These are phyloP conservation scores for Megacollybia platyphylla DNA, from an alignment of 1,284 basidiomycete genomes.

Conservation along the genomic window DNA sequence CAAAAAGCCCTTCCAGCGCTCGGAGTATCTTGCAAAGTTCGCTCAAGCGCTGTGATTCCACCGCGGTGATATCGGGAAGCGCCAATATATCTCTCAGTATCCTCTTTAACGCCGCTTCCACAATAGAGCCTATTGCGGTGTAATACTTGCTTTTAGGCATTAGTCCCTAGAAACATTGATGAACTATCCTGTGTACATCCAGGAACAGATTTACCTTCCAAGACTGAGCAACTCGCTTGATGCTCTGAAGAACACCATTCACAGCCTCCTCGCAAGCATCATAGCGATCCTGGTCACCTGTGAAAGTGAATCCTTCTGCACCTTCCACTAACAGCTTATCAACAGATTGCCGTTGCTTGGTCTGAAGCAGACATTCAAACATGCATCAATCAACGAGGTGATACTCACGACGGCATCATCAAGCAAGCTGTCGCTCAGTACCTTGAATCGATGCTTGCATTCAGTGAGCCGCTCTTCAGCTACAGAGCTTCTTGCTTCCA, in stretches of 20 bases:
- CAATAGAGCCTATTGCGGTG: slow-evolving; percentile 59
- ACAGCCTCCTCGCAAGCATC: slow-evolving; percentile 69
- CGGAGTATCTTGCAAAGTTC: slow-evolving; percentile 74
- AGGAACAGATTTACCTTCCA: slow-evolving; percentile 51
- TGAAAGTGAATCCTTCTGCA: slow-evolving; percentile 62
- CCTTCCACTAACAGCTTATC: slow-evolving; percentile 35
- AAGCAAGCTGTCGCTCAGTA: slow-evolving; percentile 54
- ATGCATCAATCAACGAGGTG: slow-evolving; percentile 3
- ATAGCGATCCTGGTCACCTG: slow-evolving; percentile 65
- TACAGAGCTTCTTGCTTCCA: slow-evolving; percentile 16
- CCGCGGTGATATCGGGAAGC: slow-evolving; percentile 82
- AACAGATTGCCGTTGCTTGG: slow-evolving; percentile 20
- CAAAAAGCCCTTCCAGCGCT: slow-evolving; percentile 71
- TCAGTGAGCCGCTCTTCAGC: slow-evolving; percentile 38
- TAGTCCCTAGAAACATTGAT: slow-evolving; percentile 26
- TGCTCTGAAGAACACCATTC: slow-evolving; percentile 51
- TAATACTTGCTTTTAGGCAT: slow-evolving; percentile 58
- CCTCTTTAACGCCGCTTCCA: slow-evolving; percentile 59
- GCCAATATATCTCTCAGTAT: slow-evolving; percentile 70
- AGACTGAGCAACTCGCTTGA: slow-evolving; percentile 51
- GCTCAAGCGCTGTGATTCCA: slow-evolving; percentile 77
- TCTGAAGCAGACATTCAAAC: not conserved
- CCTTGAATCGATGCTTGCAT: slow-evolving; percentile 30
- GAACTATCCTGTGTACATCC: not conserved
- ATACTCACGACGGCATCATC: slow-evolving; percentile 51